Percentiles rank a stretch among this genome's conserved stretches.
Evolutionary conservation across 345 rosid species (phyloP).

Genomic region (Leavenworthia alabamica): DNA sequence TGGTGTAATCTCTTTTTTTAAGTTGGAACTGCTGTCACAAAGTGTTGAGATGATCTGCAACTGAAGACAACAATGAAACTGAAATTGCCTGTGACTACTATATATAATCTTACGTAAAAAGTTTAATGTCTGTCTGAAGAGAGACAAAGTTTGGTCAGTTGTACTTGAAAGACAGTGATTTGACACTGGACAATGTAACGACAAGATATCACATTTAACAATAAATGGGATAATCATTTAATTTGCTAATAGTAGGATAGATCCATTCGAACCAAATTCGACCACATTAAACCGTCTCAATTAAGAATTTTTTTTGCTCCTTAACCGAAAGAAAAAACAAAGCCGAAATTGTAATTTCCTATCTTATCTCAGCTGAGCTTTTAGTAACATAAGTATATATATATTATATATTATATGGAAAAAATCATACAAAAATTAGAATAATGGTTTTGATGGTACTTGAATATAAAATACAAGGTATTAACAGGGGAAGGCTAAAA

Average conservation of each 20-base stretch:
- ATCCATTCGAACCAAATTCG: not conserved
- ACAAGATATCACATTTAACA: not conserved
- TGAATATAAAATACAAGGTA: too few relatives aligned
- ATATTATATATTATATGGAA: too few relatives aligned
- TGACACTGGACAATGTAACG: constrained; percentile 20
- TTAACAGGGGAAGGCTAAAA: too few relatives aligned
- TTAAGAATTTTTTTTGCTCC: not conserved
- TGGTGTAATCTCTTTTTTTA: not conserved
- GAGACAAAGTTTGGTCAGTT: constrained; percentile 19
- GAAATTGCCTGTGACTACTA: not conserved
- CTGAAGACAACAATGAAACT: not conserved
- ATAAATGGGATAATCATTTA: not conserved
- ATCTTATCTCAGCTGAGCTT: too few relatives aligned
- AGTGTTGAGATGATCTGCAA: not conserved
- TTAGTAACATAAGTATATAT: too few relatives aligned
- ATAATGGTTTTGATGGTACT: too few relatives aligned
- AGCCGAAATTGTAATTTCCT: not conserved
- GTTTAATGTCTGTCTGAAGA: not conserved
- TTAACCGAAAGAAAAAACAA: not conserved
- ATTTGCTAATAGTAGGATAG: not conserved
- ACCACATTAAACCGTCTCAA: not conserved
- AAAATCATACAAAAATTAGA: too few relatives aligned
- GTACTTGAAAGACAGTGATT: constrained; percentile 22
- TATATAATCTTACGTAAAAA: not conserved
- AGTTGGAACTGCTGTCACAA: not conserved